Conservation (phyloP, 2,329 filamentous ascomycete genomes). For the Peltaster fructicola region DNA sequence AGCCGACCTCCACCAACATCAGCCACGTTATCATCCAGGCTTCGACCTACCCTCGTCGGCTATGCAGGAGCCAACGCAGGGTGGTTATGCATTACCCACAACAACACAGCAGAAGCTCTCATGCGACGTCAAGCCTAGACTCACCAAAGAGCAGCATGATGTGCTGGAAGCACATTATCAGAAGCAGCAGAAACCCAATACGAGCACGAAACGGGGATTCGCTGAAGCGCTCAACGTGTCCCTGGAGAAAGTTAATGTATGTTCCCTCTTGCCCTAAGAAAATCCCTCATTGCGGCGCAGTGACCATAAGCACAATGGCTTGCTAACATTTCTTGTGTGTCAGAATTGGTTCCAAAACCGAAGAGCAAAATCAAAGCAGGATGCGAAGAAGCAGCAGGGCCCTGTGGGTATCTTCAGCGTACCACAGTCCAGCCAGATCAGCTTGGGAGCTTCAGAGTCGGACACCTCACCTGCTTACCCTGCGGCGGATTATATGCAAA, state of each 20-base stretch:
- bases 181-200: conserved; percentile 32
- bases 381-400: conserved; percentile 28
- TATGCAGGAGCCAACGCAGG: too few relatives aligned
- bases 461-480: conserved; percentile 16
- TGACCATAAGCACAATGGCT: too few relatives aligned
- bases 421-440: conserved; percentile 6
- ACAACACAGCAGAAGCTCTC: conserved; percentile 13
- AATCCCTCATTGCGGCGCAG: neutral
- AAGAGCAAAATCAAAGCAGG: conserved; percentile 35
- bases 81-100: too few relatives aligned
- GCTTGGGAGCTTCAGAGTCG: conserved; percentile 13
- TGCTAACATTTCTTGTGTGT: conserved; percentile 1
- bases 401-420: conserved; percentile 4
- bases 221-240: conserved; percentile 30
- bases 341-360: conserved; percentile 39
- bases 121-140: conserved; percentile 31
- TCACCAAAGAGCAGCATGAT: conserved; percentile 36
- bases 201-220: conserved; percentile 32
- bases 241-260: conserved; percentile 36
- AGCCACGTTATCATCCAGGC: too few relatives aligned
- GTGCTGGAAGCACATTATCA: conserved; percentile 32
- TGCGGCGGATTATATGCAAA: conserved; percentile 14
- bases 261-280: too few relatives aligned
- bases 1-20: too few relatives aligned
- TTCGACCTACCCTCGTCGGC: too few relatives aligned